Conservation (phyloP, 2,329 filamentous ascomycete genomes). For the Teratosphaeria nubilosa region DNA sequence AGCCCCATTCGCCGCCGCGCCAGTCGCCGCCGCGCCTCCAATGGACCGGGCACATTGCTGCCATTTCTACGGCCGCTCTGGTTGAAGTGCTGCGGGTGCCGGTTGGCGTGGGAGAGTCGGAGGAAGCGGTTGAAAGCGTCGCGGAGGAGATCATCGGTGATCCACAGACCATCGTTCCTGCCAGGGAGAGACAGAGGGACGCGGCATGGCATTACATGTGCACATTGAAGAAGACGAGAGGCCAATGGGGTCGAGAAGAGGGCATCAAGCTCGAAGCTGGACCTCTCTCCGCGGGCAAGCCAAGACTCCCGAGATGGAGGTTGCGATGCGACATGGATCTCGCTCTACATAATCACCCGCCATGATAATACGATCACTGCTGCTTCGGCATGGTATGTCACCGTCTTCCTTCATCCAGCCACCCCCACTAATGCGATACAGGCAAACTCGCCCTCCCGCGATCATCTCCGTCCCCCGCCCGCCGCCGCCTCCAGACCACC, state of each 20-base stretch:
- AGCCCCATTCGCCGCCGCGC: slow-evolving; percentile 46
- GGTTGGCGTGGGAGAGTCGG: slow-evolving; percentile 22
- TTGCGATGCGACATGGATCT: neutral
- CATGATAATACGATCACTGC: slow-evolving; percentile 36
- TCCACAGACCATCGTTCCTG: slow-evolving; percentile 42
- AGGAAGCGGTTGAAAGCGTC: slow-evolving; percentile 43
- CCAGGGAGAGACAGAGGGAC: slow-evolving; percentile 7
- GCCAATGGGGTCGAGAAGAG: neutral
- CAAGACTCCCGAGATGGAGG: slow-evolving; percentile 5
- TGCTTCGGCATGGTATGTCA: slow-evolving; percentile 29
- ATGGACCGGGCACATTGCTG: slow-evolving; percentile 51
- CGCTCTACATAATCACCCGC: neutral
- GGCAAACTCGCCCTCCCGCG: slow-evolving; percentile 29
- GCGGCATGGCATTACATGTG: slow-evolving; percentile 18
- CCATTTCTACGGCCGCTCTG: slow-evolving; percentile 37
- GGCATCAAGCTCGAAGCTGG: neutral
- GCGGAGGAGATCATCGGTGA: slow-evolving; percentile 47
- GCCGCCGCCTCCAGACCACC: slow-evolving; percentile 25
- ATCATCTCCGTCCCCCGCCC: slow-evolving; percentile 22
- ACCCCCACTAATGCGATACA: slow-evolving; percentile 8
- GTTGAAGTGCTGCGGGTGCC: neutral
- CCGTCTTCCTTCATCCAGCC: slow-evolving; percentile 2
- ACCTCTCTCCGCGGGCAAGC: slow-evolving; percentile 4
- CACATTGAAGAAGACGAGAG: neutral
- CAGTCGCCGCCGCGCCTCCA: slow-evolving; percentile 49